Percentiles rank a stretch among this genome's conserved stretches.
phyloP scores from a whole-genome alignment of 768 basidiomycete species.

The Lentinula sp. region DNA sequence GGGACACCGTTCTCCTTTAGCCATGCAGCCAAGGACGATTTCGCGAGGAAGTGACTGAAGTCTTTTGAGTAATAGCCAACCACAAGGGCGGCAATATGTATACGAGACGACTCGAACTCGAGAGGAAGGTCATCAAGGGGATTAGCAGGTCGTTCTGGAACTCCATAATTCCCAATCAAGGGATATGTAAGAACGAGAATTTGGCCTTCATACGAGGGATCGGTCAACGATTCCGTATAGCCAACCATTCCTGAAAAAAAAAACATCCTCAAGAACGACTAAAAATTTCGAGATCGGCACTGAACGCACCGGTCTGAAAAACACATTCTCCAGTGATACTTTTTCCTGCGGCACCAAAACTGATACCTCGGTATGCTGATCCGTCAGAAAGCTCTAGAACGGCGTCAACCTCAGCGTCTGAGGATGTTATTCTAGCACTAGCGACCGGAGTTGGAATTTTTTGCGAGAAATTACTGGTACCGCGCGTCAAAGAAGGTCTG shows the following conservation, averaged over 20 bases:
- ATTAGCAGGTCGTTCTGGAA: conserved; percentile 60
- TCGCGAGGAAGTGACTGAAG: conserved; percentile 91
- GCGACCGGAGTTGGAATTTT: conserved; percentile 11
- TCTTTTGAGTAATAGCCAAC: conserved; percentile 92
- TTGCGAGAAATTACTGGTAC: conserved; percentile 30
- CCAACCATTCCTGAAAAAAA: conserved; percentile 80
- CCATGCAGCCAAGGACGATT: conserved; percentile 85
- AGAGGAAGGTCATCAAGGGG: conserved; percentile 50
- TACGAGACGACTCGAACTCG: conserved; percentile 92
- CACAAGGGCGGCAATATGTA: conserved; percentile 88
- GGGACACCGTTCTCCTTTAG: conserved; percentile 92
- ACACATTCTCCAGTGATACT: conserved; percentile 97
- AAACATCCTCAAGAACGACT: conserved; percentile 1
- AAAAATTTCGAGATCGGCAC: neutral
- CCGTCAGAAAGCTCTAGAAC: conserved; percentile 91
- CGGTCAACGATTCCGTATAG: conserved; percentile 96
- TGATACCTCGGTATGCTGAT: conserved; percentile 79
- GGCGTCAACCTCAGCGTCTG: conserved; percentile 40
- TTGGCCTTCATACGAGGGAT: conserved; percentile 97
- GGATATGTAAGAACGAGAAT: conserved; percentile 98
- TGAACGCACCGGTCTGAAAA: conserved; percentile 89
- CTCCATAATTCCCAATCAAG: conserved; percentile 95
- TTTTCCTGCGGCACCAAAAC: conserved; percentile 89
- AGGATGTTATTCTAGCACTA: conserved; percentile 26
- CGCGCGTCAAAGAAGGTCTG: conserved; percentile 40